Percentiles rank a stretch among this genome's conserved stretches.
Evolutionary conservation across 139 green algal species (phyloP).

Genomic region (Edaphochlamys debaryana): DNA sequence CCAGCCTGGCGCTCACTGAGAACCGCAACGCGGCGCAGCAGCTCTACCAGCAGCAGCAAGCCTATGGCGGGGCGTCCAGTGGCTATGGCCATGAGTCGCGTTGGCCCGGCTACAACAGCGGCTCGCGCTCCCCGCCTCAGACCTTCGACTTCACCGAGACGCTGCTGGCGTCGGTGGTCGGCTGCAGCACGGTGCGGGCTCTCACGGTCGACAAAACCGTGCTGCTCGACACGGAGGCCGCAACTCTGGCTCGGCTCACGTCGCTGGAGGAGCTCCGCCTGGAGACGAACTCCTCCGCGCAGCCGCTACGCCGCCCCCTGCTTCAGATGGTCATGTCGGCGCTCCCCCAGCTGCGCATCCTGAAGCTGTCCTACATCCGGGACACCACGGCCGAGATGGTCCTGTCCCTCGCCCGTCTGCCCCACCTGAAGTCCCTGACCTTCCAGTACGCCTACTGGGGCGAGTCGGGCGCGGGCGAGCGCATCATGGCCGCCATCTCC

Average conservation of each 20-base stretch:
- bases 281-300: slow-evolving; percentile 28
- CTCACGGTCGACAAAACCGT: slow-evolving; percentile 23
- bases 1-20: not conserved
- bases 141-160: slow-evolving; percentile 34
- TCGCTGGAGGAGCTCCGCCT: slow-evolving; percentile 11
- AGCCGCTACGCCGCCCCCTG: slow-evolving; percentile 19
- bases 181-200: not conserved
- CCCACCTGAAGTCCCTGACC: not conserved
- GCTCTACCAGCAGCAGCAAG: not conserved
- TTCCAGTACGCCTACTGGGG: slow-evolving; percentile 36
- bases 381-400: slow-evolving; percentile 35
- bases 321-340: slow-evolving; percentile 16
- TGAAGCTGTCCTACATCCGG: slow-evolving; percentile 37
- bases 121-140: not conserved
- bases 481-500: not conserved
- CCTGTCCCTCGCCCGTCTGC: slow-evolving; percentile 4
- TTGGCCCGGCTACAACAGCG: slow-evolving; percentile 19
- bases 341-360: not conserved
- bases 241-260: not conserved
- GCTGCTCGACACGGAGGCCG: slow-evolving; percentile 33
- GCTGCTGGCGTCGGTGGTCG: not conserved
- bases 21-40: slow-evolving; percentile 21
- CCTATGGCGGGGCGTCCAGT: not conserved
- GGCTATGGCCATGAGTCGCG: not conserved
- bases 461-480: slow-evolving; percentile 28